phyloP scores from a whole-genome alignment of 768 basidiomycete species.

The Trametes villosa region DNA sequence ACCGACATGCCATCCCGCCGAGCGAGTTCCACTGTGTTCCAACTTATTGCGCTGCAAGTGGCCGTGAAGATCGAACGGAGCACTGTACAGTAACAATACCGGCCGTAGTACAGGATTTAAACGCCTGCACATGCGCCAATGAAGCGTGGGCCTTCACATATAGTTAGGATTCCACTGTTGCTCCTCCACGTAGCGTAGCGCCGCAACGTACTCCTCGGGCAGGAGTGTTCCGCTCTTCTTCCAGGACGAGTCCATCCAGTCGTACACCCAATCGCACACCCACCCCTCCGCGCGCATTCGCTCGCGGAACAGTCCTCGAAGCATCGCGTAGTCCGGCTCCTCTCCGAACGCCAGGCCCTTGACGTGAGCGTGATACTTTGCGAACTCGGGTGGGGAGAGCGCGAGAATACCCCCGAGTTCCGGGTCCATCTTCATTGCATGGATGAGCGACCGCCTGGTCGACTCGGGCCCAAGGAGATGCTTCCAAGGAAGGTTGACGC shows the following conservation, averaged over 20 bases:
- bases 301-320: slow-evolving; percentile 22
- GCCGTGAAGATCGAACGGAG: too few species aligned
- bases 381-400: slow-evolving; percentile 21
- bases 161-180: neutral
- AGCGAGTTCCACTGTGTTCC: too few species aligned
- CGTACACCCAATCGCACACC: slow-evolving; percentile 12
- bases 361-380: slow-evolving; percentile 23
- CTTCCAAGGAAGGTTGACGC: slow-evolving; percentile 32
- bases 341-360: slow-evolving; percentile 25
- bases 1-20: too few species aligned
- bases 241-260: slow-evolving; percentile 8
- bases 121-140: too few species aligned
- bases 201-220: slow-evolving; percentile 19
- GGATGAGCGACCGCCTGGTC: slow-evolving; percentile 10
- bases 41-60: too few species aligned
- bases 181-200: slow-evolving; percentile 3
- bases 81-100: too few species aligned
- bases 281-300: slow-evolving; percentile 14
- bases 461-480: slow-evolving; percentile 15
- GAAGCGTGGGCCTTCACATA: too few species aligned
- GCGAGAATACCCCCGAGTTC: neutral
- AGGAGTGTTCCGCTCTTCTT: slow-evolving; percentile 8
- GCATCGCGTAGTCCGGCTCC: slow-evolving; percentile 26
- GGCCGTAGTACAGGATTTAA: too few species aligned
- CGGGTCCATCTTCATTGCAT: slow-evolving; percentile 25